These are phyloP conservation scores for Groenewaldozyma tartarivorans DNA, from an alignment of 805 yeast species.

Conservation along the genomic window DNA sequence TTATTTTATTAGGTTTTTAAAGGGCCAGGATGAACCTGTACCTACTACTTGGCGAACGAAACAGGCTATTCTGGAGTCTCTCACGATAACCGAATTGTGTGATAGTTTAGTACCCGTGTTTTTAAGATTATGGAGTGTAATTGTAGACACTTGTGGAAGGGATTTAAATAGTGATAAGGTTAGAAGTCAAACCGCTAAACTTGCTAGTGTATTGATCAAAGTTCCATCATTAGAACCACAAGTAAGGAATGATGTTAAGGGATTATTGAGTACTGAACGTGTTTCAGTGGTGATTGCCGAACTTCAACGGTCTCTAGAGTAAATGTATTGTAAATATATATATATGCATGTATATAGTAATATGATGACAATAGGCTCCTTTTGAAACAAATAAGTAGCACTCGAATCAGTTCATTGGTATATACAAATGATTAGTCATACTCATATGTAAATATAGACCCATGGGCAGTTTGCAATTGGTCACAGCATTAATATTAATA, in stretches of 20 bases:
- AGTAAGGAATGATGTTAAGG: constrained; percentile 9
- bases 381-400: too few species aligned
- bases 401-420: too few species aligned
- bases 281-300: constrained; percentile 38
- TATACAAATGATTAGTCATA: too few species aligned
- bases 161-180: constrained; percentile 40
- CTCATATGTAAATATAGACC: too few species aligned
- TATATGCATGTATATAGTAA: too few species aligned
- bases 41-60: constrained; percentile 56
- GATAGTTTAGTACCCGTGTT: constrained; percentile 2
- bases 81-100: constrained; percentile 19
- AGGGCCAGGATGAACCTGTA: constrained; percentile 15
- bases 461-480: too few species aligned
- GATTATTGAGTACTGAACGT: constrained; percentile 28
- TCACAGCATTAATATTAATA: too few species aligned
- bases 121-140: constrained; percentile 8
- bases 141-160: constrained; percentile 5
- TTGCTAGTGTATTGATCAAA: constrained; percentile 24
- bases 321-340: too few species aligned
- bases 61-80: constrained; percentile 35
- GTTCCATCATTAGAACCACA: constrained; percentile 5
- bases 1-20: constrained; percentile 23
- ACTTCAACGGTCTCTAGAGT: constrained; percentile 7
- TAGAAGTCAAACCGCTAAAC: constrained; percentile 38
- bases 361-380: too few species aligned